Evolutionary conservation across 2,329 filamentous ascomycete species (phyloP).

Genomic region (Sporothrix brunneoviolacea): DNA sequence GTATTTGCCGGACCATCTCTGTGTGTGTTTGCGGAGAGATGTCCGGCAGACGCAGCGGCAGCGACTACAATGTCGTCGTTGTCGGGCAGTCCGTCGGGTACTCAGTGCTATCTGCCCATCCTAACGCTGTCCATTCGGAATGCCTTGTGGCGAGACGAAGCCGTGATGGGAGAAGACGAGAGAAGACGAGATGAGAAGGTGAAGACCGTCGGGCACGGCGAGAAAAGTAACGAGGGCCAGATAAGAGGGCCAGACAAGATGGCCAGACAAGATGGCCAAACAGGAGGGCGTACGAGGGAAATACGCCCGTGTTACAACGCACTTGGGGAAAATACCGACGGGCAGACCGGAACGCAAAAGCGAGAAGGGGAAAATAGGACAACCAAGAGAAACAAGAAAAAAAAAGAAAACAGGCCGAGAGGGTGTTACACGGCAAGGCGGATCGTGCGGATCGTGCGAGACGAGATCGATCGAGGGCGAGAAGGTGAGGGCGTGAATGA

Average conservation of each 20-base stretch:
- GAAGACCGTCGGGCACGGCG: neutral
- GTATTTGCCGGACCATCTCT: neutral
- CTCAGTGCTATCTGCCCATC: neutral
- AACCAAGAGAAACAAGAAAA: neutral
- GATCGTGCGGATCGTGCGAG: neutral
- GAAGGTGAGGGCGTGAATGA: neutral
- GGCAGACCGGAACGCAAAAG: neutral
- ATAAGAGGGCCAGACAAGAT: constrained; percentile 1
- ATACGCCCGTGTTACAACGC: neutral
- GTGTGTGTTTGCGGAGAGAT: neutral
- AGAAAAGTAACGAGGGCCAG: neutral
- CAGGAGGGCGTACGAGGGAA: constrained; percentile 1
- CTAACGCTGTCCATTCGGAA: too few species aligned
- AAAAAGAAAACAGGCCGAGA: too few species aligned
- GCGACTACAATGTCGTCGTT: neutral
- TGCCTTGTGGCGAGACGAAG: neutral
- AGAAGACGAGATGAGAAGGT: neutral
- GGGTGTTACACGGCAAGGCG: constrained; percentile 1
- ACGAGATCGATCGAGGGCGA: neutral
- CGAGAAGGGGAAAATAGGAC: neutral
- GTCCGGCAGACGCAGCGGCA: neutral
- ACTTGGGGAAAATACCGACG: neutral
- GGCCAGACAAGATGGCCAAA: neutral
- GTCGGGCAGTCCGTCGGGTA: neutral
- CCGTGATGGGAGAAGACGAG: neutral